Evolutionary conservation across 2,329 filamentous ascomycete species (phyloP), one percentile per base, ranked within the genome.

Genomic region (Metarhizium rileyi): DNA sequence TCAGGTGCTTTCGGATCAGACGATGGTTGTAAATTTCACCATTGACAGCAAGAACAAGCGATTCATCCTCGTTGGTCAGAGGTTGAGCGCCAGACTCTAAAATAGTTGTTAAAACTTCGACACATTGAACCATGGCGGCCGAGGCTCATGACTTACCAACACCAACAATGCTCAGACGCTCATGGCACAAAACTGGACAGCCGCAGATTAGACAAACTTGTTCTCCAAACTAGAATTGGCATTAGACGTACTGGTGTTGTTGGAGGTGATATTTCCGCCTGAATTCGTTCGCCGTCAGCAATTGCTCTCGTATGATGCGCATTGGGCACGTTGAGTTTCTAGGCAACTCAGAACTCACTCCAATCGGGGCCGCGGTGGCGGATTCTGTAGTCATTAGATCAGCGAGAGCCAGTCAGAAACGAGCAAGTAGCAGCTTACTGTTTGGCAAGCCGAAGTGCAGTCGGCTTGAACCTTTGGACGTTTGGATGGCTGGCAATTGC

Each of bases 1-100:
- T 88, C 61, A 96, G 75, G 61, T 76, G 76, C 74, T 96, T 97
- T 66, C 93, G 86, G 63, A 98, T 78, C 63, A 95, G 81, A 66
- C 91, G 87, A 74, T 98, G 93, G 83, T 98, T 98, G 80, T 98
- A 98, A 68, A 98, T 98, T 70, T 98, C 93, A 71, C 93, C 93
- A 71, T 98, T 98, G 81, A 97, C 93, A 57, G 93, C 91, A 53
- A 98, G 82, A 56, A 91, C 84, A 62, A 98, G 84, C 61, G 78
- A 85, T 57, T 83, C 85, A 67, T 97, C 91, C 59, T 89, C 83
- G 75, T 90, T 97, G 76, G 91, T 86, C 57, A 98, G 78, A 56
- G 93, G 93, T 73, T 98, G 93, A 47, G 93, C 91, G 66, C 93
- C 93, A 63, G 87, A 91, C 68, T 97, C 91, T 91, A 67, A 35